A percentile compares a stretch with the other conserved stretches of the same genome.
phyloP scores from a whole-genome alignment of 345 rosid species.

The Linum trigynum region DNA sequence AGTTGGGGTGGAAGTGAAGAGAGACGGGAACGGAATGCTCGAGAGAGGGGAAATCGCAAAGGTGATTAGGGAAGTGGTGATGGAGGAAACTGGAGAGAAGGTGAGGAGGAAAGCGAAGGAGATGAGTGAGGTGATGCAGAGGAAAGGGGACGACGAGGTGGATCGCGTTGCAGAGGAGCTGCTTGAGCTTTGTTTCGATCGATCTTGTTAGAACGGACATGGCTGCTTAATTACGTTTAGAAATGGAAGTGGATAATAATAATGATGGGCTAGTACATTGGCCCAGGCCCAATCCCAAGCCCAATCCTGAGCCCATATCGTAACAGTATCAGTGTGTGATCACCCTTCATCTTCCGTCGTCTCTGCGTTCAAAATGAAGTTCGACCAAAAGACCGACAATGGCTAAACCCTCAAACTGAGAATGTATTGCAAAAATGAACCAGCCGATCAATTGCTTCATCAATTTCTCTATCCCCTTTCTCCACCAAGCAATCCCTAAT shows the following conservation, averaged over 20 bases:
- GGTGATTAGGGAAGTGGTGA: conserved; percentile 23
- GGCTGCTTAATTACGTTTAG: too few species aligned
- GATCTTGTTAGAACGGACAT: too few species aligned
- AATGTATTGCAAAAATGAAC: background rate
- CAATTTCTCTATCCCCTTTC: background rate
- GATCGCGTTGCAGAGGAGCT: conserved; percentile 17
- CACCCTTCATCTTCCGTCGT: too few species aligned
- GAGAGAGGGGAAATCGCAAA: conserved; percentile 18
- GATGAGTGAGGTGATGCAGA: conserved; percentile 10
- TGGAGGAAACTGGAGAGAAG: conserved; percentile 16
- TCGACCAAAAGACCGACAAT: too few species aligned
- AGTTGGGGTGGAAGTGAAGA: conserved; percentile 27
- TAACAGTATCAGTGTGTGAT: too few species aligned
- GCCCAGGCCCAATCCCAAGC: too few species aligned
- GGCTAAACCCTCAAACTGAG: background rate
- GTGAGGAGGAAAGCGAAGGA: conserved; percentile 24
- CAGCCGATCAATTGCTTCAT: background rate
- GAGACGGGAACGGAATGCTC: conserved; percentile 15
- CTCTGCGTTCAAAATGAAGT: too few species aligned
- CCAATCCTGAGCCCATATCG: too few species aligned
- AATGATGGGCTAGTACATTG: too few species aligned
- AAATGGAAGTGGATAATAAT: too few species aligned
- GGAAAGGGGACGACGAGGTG: conserved; percentile 20
- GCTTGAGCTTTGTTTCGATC: background rate
- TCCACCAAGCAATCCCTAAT: background rate